phyloP scores from a whole-genome alignment of 306 rosid genomes.

The Boehmeria nivea region DNA sequence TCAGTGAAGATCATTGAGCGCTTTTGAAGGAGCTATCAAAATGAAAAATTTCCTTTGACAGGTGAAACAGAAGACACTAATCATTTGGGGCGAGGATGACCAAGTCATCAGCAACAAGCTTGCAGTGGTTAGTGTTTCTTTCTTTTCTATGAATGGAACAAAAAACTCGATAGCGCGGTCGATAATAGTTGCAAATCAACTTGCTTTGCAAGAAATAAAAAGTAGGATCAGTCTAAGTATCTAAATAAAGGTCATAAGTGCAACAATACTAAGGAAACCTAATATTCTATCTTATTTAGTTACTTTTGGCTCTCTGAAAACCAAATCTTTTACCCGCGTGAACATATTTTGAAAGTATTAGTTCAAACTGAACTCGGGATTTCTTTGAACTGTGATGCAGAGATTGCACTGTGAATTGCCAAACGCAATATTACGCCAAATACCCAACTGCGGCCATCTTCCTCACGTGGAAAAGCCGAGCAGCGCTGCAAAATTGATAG shows the following conservation, averaged over 20 bases:
- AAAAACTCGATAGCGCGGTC: neutral
- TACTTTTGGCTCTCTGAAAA: no score
- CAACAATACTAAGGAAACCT: no score
- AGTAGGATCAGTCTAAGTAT: no score
- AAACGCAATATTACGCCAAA: conserved; percentile 59
- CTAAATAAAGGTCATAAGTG: no score
- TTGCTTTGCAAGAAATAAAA: no score
- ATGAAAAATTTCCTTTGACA: no score
- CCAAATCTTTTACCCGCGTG: no score
- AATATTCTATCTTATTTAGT: no score
- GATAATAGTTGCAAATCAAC: neutral
- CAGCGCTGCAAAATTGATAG: conserved; percentile 47
- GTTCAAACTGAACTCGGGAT: neutral
- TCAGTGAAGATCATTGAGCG: no score
- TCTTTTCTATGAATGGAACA: neutral
- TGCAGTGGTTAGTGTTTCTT: conserved; percentile 63
- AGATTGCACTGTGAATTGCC: conserved; percentile 77
- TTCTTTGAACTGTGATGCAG: conserved; percentile 34
- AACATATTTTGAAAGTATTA: no score
- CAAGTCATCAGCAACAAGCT: conserved; percentile 68
- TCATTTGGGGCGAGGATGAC: conserved; percentile 96
- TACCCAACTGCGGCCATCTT: conserved; percentile 79
- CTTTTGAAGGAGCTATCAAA: no score
- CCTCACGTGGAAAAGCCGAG: conserved; percentile 85
- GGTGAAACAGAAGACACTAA: conserved; percentile 83